These are phyloP conservation scores for Wallemia hederae DNA, from an alignment of 1,284 basidiomycete species.

Conservation along the genomic window DNA sequence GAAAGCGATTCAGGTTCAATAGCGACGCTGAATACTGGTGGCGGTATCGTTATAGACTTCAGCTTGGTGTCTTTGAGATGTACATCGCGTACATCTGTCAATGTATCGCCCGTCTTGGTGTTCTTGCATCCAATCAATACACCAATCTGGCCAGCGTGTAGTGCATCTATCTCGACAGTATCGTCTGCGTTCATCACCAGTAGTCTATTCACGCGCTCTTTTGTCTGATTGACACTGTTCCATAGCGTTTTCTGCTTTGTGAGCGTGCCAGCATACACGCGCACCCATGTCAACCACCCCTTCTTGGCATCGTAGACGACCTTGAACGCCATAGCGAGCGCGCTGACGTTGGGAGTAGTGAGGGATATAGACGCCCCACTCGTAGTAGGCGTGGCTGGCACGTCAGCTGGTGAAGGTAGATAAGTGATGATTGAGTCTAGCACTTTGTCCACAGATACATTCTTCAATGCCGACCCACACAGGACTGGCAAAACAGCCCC, in stretches of 20 bases:
- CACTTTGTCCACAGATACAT: slow-evolving; percentile 49
- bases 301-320: slow-evolving; percentile 52
- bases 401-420: slow-evolving; percentile 46
- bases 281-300: slow-evolving; percentile 73
- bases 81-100: slow-evolving; percentile 70
- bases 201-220: slow-evolving; percentile 46
- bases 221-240: slow-evolving; percentile 35
- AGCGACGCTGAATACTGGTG: slow-evolving; percentile 29
- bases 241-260: slow-evolving; percentile 32
- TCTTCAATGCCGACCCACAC: slow-evolving; percentile 50
- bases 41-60: slow-evolving; percentile 46
- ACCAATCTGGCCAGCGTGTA: slow-evolving; percentile 55
- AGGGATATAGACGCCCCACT: slow-evolving; percentile 1
- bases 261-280: slow-evolving; percentile 59
- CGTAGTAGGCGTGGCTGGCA: slow-evolving; percentile 12
- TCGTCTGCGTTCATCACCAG: slow-evolving; percentile 49
- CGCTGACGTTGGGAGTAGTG: slow-evolving; percentile 4
- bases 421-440: slow-evolving; percentile 53
- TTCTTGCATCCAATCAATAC: slow-evolving; percentile 53
- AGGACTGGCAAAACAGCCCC: slow-evolving; percentile 39
- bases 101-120: slow-evolving; percentile 65
- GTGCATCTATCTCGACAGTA: slow-evolving; percentile 44
- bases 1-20: slow-evolving; percentile 10
- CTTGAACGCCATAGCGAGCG: slow-evolving; percentile 55
- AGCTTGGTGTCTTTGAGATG: slow-evolving; percentile 27